A percentile compares a stretch with the other conserved stretches of the same genome.
Evolutionary conservation across 208 protist genomes (phyloP).

Genomic region (Plasmodiophora brassicae): DNA sequence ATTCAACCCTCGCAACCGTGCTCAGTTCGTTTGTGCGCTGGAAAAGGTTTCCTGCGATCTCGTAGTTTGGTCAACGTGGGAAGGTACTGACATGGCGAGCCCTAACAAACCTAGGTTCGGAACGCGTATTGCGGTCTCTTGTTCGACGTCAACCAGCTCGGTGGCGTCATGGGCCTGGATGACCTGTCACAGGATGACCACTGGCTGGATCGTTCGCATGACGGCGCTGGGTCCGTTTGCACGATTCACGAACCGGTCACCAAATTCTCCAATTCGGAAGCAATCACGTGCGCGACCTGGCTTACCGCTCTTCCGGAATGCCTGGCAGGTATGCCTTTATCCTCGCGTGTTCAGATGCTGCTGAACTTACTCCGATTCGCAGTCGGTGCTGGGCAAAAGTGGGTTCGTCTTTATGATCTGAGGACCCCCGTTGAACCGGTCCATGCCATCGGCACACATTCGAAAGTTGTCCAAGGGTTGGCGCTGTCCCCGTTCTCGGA

Average conservation of each 20-base stretch:
- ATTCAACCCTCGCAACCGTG: not conserved
- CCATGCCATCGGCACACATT: not conserved
- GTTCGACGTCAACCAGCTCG: not conserved
- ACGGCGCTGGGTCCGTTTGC: too few relatives aligned
- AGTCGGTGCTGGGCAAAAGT: not conserved
- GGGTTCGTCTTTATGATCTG: slow-evolving; percentile 2
- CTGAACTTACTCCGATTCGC: not conserved
- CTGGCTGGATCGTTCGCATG: too few relatives aligned
- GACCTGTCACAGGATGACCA: not conserved
- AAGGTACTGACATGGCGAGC: not conserved
- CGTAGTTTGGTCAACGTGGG: too few relatives aligned
- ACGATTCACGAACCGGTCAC: not conserved
- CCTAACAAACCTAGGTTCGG: not conserved
- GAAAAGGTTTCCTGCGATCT: not conserved
- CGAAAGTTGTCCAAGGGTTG: not conserved
- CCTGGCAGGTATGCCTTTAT: not conserved
- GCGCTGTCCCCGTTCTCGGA: not conserved
- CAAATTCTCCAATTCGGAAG: slow-evolving; percentile 14
- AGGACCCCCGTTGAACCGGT: not conserved
- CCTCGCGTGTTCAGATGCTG: not conserved
- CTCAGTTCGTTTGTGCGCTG: not conserved
- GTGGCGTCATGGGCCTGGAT: not conserved
- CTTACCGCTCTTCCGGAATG: not conserved
- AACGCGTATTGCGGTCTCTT: not conserved
- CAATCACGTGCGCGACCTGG: not conserved